Conservation (phyloP, 1,284 basidiomycete species). For the Boletellus deceptivus region DNA sequence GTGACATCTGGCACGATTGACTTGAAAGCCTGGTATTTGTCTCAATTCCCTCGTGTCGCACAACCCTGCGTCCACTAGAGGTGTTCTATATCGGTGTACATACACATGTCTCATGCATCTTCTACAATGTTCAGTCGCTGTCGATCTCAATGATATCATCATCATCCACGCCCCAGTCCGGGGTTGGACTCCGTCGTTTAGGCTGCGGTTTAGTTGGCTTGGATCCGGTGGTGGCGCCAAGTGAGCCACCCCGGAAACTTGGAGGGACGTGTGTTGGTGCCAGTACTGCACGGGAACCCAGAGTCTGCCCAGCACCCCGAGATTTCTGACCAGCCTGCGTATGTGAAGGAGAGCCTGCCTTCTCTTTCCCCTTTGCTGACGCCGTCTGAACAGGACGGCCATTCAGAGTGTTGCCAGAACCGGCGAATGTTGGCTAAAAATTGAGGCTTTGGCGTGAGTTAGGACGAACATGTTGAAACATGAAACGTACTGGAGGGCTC, state of each 20-base stretch:
- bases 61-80: not conserved
- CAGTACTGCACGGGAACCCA: slow-evolving; percentile 44
- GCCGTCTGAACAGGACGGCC: slow-evolving; percentile 39
- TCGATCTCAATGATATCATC: slow-evolving; percentile 75
- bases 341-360: slow-evolving; percentile 37
- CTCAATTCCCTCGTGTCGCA: not conserved
- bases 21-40: not conserved
- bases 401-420: slow-evolving; percentile 53
- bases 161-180: slow-evolving; percentile 75
- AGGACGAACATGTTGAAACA: not conserved
- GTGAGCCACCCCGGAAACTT: slow-evolving; percentile 35
- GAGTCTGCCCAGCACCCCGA: slow-evolving; percentile 61
- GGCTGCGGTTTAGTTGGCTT: slow-evolving; percentile 34
- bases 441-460: slow-evolving; percentile 1
- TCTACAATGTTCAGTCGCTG: slow-evolving; percentile 50
- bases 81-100: slow-evolving; percentile 8
- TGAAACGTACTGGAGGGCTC: slow-evolving; percentile 24
- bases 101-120: slow-evolving; percentile 4
- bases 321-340: slow-evolving; percentile 30
- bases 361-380: slow-evolving; percentile 53
- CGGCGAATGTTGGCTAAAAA: slow-evolving; percentile 43
- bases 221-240: slow-evolving; percentile 52
- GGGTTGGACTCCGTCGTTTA: slow-evolving; percentile 59
- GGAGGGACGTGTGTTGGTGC: slow-evolving; percentile 36
- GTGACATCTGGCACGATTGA: not conserved